A percentile compares a stretch with the other conserved stretches of the same genome.
phyloP scores from a whole-genome alignment of 352 stramenopile genomes.

The Phytopythium sindhum region DNA sequence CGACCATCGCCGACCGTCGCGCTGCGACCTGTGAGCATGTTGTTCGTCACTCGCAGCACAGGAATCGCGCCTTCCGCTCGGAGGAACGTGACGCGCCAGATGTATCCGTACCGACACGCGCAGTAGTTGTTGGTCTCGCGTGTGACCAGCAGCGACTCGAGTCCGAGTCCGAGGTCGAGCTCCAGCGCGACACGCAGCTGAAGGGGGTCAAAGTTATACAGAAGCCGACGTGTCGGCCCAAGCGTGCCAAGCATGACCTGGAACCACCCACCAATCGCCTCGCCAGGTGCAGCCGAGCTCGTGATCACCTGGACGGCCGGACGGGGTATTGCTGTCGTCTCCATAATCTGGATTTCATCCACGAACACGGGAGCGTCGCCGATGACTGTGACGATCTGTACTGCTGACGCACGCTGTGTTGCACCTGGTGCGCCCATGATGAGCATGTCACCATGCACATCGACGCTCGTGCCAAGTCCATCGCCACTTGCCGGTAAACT shows the following conservation, averaged over 20 bases:
- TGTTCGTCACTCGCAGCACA: conserved; percentile 34
- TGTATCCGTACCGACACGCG: conserved; percentile 58
- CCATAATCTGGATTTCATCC: conserved; percentile 70
- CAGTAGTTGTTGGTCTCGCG: conserved; percentile 67
- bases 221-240: conserved; percentile 52
- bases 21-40: conserved; percentile 42
- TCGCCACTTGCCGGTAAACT: conserved; percentile 56
- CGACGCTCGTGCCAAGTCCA: conserved; percentile 54
- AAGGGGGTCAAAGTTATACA: conserved; percentile 62
- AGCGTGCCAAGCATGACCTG: conserved; percentile 51
- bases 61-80: conserved; percentile 56
- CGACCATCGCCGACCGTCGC: conserved; percentile 65
- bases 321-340: conserved; percentile 47
- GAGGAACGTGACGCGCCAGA: conserved; percentile 81
- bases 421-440: conserved; percentile 63
- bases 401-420: conserved; percentile 51
- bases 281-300: conserved; percentile 54
- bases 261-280: conserved; percentile 74
- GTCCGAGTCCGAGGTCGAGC: conserved; percentile 68
- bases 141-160: conserved; percentile 52
- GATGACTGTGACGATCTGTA: conserved; percentile 66
- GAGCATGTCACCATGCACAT: conserved; percentile 62
- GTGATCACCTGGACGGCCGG: conserved; percentile 71
- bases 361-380: conserved; percentile 49
- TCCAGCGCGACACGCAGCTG: conserved; percentile 71